A percentile compares a stretch with the other conserved stretches of the same genome.
phyloP scores from a whole-genome alignment of 441 rosid species.

The Mallotus repandus region DNA sequence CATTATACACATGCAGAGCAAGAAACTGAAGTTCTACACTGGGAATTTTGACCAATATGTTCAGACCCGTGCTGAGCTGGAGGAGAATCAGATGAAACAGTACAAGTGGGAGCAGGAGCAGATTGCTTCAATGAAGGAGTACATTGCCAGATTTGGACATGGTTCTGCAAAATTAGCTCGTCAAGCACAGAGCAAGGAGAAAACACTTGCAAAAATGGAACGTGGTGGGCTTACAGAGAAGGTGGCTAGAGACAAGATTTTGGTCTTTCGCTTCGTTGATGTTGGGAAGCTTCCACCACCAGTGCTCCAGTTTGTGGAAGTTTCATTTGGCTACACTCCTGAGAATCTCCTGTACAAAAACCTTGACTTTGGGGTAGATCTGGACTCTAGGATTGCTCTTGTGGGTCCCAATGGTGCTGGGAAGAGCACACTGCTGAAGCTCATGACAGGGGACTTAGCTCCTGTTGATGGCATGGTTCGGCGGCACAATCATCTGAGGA shows the following conservation, averaged over 20 bases:
- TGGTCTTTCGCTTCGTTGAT: slow-evolving; percentile 81
- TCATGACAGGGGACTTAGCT: slow-evolving; percentile 84
- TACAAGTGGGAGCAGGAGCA: slow-evolving; percentile 99
- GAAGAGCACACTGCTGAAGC: slow-evolving; percentile 90
- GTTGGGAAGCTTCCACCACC: slow-evolving; percentile 99
- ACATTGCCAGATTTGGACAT: slow-evolving; percentile 96
- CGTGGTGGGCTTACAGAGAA: slow-evolving; percentile 92
- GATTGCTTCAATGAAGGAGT: slow-evolving; percentile 94
- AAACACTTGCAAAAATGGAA: slow-evolving; percentile 97
- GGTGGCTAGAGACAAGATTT: slow-evolving; percentile 69
- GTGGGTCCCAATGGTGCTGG: slow-evolving; percentile 99
- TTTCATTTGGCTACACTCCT: slow-evolving; percentile 82
- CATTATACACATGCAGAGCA: slow-evolving; percentile 95
- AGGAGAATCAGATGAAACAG: slow-evolving; percentile 98
- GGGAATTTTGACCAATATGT: slow-evolving; percentile 94
- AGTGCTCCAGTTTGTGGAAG: slow-evolving; percentile 95
- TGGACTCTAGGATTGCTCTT: slow-evolving; percentile 90
- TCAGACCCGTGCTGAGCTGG: slow-evolving; percentile 89
- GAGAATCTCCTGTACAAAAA: slow-evolving; percentile 78
- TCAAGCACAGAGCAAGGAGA: slow-evolving; percentile 98
- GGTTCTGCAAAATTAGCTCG: slow-evolving; percentile 98
- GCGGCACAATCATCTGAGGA: slow-evolving; percentile 89
- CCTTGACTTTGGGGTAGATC: slow-evolving; percentile 89
- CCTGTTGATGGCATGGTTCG: slow-evolving; percentile 94
- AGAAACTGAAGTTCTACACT: slow-evolving; percentile 66